phyloP scores from a whole-genome alignment of 2,329 filamentous ascomycete genomes.

The Fusarium sarcochroum region DNA sequence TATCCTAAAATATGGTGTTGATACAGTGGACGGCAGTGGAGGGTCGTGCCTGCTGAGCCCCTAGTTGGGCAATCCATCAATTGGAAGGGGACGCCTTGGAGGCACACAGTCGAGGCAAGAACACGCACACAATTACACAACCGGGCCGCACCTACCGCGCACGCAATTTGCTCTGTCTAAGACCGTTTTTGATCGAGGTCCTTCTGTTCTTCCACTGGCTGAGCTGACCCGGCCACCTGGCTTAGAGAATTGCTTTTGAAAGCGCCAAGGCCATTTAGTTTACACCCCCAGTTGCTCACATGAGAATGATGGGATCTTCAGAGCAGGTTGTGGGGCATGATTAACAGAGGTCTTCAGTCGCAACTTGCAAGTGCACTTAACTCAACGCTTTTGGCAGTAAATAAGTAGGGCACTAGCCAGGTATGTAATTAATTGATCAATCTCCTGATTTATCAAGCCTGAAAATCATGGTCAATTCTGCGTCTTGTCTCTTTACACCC shows the following conservation, averaged over 20 bases:
- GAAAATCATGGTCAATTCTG: neutral
- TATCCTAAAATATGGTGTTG: slow-evolving; percentile 21
- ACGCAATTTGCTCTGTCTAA: neutral
- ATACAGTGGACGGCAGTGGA: slow-evolving; percentile 12
- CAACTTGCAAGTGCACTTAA: neutral
- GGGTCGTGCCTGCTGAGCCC: neutral
- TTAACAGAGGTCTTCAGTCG: neutral
- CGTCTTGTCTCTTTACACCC: neutral
- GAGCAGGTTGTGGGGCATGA: slow-evolving; percentile 6
- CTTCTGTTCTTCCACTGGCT: neutral
- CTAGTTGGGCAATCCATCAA: neutral
- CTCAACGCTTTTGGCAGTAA: too few relatives aligned
- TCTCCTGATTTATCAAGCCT: neutral
- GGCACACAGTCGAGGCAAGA: neutral
- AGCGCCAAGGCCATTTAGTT: neutral
- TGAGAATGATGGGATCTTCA: slow-evolving; percentile 2
- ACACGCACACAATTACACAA: neutral
- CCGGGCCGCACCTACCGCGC: slow-evolving; percentile 3
- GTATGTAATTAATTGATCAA: too few relatives aligned
- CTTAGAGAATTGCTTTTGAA: neutral
- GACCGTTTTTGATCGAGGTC: neutral
- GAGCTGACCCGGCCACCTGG: neutral
- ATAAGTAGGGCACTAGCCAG: too few relatives aligned
- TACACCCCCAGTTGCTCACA: slow-evolving; percentile 11
- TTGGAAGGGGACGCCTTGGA: slow-evolving; percentile 8